Conservation (phyloP, 441 rosid species). For the Raphanus hybrid region DNA sequence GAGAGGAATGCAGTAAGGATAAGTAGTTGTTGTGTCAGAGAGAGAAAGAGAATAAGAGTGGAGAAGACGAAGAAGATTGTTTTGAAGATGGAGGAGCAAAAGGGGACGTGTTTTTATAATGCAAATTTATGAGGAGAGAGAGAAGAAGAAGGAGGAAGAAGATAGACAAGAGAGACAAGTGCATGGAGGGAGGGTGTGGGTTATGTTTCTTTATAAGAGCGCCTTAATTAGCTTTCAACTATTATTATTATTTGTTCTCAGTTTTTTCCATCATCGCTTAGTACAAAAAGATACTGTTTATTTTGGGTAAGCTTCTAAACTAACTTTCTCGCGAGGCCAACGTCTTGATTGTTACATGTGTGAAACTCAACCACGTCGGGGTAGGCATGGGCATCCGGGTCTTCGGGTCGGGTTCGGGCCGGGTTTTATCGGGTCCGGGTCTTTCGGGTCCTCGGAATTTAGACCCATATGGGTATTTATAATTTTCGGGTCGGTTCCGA, state of each 20-base stretch:
- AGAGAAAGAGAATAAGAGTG: constrained; percentile 40
- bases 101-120: constrained; percentile 44
- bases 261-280: constrained; percentile 24
- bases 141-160: constrained; percentile 8
- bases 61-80: constrained; percentile 30
- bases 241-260: constrained; percentile 32
- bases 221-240: constrained; percentile 32
- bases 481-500: too few species aligned
- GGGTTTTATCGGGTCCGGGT: too few species aligned
- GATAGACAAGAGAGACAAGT: constrained; percentile 29
- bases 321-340: constrained; percentile 36
- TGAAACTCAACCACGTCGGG: constrained; percentile 24
- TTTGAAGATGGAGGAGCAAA: constrained; percentile 43
- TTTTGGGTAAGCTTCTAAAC: constrained; percentile 48
- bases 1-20: constrained; percentile 28
- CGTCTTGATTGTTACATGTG: constrained; percentile 42
- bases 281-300: constrained; percentile 48
- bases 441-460: too few species aligned
- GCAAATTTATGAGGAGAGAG: constrained; percentile 27
- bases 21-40: constrained; percentile 45
- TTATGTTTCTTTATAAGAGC: constrained; percentile 47
- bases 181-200: constrained; percentile 45
- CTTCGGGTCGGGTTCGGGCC: too few species aligned
- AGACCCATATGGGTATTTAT: too few species aligned
- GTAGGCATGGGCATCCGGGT: too few species aligned